Evolutionary conservation across 2,329 filamentous ascomycete genomes (phyloP).

Genomic region (Dothistroma pini): DNA sequence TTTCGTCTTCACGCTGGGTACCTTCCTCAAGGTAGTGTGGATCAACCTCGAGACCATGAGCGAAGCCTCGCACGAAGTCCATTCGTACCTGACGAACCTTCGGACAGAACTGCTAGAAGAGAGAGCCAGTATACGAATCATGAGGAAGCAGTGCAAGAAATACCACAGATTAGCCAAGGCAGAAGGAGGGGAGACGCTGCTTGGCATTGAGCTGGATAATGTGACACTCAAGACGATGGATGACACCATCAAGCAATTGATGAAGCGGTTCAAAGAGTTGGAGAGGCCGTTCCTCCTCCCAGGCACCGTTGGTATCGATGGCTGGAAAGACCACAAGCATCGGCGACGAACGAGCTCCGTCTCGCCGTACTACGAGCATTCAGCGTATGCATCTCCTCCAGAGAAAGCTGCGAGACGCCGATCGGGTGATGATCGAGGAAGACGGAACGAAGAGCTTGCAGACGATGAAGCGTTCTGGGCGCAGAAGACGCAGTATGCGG

Average conservation of each 20-base stretch:
- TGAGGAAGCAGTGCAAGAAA: constrained; percentile 21
- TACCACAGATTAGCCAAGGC: constrained; percentile 12
- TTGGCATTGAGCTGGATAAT: constrained; percentile 34
- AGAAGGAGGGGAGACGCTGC: constrained; percentile 21
- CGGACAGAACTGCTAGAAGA: constrained; percentile 43
- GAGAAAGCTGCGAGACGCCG: constrained; percentile 12
- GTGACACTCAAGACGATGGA: constrained; percentile 37
- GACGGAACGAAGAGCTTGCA: constrained; percentile 25
- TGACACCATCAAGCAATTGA: constrained; percentile 36
- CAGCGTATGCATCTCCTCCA: constrained; percentile 30
- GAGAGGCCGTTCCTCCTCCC: constrained; percentile 39
- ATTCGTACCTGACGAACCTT: constrained; percentile 39
- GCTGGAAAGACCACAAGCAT: constrained; percentile 19
- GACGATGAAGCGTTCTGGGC: constrained; percentile 32
- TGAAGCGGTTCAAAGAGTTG: constrained; percentile 36
- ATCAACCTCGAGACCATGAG: constrained; percentile 38
- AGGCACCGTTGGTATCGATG: constrained; percentile 26
- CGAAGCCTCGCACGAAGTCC: constrained; percentile 39
- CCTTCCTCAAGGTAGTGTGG: constrained; percentile 43
- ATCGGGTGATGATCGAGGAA: constrained; percentile 2
- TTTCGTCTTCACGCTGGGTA: constrained; percentile 44
- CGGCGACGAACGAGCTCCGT: constrained; percentile 20
- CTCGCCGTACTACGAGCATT: constrained; percentile 27
- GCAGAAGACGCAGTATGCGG: constrained; percentile 33
- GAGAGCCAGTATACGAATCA: constrained; percentile 34